These are phyloP conservation scores for Colletotrichum tofieldiae DNA, from an alignment of 2,329 filamentous ascomycete species.

Conservation along the genomic window DNA sequence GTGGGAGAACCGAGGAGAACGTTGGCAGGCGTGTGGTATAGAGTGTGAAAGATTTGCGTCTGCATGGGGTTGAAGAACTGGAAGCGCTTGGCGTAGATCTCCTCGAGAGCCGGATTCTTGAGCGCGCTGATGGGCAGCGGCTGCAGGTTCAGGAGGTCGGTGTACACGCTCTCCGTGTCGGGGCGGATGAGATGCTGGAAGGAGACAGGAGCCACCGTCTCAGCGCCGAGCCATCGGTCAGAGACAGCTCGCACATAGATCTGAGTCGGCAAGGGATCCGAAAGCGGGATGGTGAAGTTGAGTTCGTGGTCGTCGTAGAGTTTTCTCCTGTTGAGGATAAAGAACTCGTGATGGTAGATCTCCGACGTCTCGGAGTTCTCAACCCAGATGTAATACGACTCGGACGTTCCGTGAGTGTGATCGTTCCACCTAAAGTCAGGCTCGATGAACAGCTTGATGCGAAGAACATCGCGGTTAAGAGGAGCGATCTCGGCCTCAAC, in stretches of 20 bases:
- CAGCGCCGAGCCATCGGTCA: constrained; percentile 95
- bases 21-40: constrained; percentile 94
- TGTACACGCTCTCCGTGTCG: constrained; percentile 98
- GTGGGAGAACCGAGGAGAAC: constrained; percentile 96
- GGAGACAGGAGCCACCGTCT: constrained; percentile 94
- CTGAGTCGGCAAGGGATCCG: constrained; percentile 93
- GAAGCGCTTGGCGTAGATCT: constrained; percentile 90
- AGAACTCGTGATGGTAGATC: constrained; percentile 98
- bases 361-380: constrained; percentile 98
- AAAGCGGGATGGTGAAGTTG: constrained; percentile 96
- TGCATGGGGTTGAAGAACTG: constrained; percentile 99
- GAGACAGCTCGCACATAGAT: constrained; percentile 97
- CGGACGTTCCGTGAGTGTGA: constrained; percentile 90
- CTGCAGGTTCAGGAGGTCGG: constrained; percentile 91
- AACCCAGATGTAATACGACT: constrained; percentile 99
- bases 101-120: constrained; percentile 89
- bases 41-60: constrained; percentile 96
- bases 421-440: constrained; percentile 98
- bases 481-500: constrained; percentile 97
- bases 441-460: constrained; percentile 88
- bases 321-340: constrained; percentile 92
- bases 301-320: constrained; percentile 97
- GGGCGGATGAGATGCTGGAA: constrained; percentile 98
- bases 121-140: constrained; percentile 89
- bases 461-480: constrained; percentile 91